phyloP scores from a whole-genome alignment of 2,329 filamentous ascomycete species.

The Blastomyces parvus region DNA sequence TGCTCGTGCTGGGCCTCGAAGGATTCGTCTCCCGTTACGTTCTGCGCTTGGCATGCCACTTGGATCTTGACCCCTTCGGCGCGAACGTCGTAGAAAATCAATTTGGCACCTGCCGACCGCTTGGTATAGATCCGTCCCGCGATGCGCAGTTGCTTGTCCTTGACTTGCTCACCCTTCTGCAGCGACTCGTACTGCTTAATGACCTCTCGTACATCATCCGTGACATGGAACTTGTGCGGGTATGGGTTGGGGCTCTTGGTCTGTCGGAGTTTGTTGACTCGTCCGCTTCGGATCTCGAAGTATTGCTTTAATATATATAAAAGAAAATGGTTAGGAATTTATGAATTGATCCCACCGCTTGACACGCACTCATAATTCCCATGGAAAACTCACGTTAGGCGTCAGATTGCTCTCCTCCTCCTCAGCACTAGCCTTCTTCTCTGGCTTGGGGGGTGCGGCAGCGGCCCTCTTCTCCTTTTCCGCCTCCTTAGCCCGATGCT shows the following conservation, averaged over 20 bases:
- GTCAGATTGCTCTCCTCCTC: slow-evolving; percentile 63
- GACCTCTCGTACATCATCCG: slow-evolving; percentile 73
- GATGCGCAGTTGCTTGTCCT: slow-evolving; percentile 64
- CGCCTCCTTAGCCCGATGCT: slow-evolving; percentile 76
- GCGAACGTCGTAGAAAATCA: slow-evolving; percentile 84
- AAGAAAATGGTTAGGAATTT: not conserved
- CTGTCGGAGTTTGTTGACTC: slow-evolving; percentile 65
- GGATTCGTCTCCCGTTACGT: slow-evolving; percentile 56
- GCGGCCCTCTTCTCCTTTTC: slow-evolving; percentile 84
- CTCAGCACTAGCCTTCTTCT: slow-evolving; percentile 46
- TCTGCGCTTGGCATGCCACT: slow-evolving; percentile 82
- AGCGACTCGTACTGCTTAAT: slow-evolving; percentile 63
- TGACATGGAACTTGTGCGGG: slow-evolving; percentile 87
- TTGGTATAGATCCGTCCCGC: slow-evolving; percentile 86
- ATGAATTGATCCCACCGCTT: not conserved
- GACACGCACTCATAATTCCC: not conserved
- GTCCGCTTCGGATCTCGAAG: slow-evolving; percentile 87
- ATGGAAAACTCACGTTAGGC: slow-evolving; percentile 52
- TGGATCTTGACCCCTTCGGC: slow-evolving; percentile 70
- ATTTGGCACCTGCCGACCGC: slow-evolving; percentile 69
- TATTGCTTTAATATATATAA: slow-evolving; percentile 55
- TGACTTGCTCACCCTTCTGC: slow-evolving; percentile 76
- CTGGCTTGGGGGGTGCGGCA: slow-evolving; percentile 47
- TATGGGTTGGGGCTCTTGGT: slow-evolving; percentile 72
- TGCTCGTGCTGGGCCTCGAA: slow-evolving; percentile 87